Conservation (phyloP, 2,329 filamentous ascomycete genomes). For the Scolecobasidium constrictum region DNA sequence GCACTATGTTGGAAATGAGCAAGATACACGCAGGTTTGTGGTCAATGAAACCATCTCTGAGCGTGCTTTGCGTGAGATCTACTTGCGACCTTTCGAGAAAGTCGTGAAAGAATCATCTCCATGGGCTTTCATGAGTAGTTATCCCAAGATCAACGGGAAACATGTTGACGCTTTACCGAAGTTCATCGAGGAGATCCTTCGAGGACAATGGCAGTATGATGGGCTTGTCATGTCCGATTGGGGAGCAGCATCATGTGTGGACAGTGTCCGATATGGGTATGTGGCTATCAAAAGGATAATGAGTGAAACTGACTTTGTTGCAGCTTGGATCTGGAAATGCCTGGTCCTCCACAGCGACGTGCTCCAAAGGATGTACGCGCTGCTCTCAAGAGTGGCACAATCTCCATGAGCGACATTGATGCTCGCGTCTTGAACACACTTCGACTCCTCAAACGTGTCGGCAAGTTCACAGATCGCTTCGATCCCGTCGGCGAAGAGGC, state of each 20-base stretch:
- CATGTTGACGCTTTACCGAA: slow-evolving; percentile 1
- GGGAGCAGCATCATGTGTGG: slow-evolving; percentile 53
- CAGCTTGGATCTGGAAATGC: slow-evolving; percentile 67
- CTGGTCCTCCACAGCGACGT: slow-evolving; percentile 31
- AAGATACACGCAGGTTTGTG: slow-evolving; percentile 16
- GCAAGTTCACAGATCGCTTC: slow-evolving; percentile 48
- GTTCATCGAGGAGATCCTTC: slow-evolving; percentile 32
- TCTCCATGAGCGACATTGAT: slow-evolving; percentile 39
- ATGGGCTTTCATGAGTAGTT: slow-evolving; percentile 2
- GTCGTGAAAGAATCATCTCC: slow-evolving; percentile 1
- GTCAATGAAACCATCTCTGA: not conserved
- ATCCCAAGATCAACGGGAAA: slow-evolving; percentile 8
- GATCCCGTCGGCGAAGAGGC: slow-evolving; percentile 52
- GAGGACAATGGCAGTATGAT: slow-evolving; percentile 63
- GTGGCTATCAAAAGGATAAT: slow-evolving; percentile 19
- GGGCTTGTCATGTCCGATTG: slow-evolving; percentile 59
- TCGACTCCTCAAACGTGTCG: slow-evolving; percentile 55
- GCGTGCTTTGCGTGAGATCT: slow-evolving; percentile 5
- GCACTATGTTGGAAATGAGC: slow-evolving; percentile 21
- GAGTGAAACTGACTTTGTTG: slow-evolving; percentile 48
- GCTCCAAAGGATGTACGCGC: slow-evolving; percentile 49
- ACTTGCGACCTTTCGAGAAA: slow-evolving; percentile 5
- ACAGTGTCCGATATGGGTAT: slow-evolving; percentile 52
- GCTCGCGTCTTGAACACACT: not conserved
- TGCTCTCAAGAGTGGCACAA: slow-evolving; percentile 51